Conservation (phyloP, 352 stramenopile species). For the Phytopythium cucurbitacearum region DNA sequence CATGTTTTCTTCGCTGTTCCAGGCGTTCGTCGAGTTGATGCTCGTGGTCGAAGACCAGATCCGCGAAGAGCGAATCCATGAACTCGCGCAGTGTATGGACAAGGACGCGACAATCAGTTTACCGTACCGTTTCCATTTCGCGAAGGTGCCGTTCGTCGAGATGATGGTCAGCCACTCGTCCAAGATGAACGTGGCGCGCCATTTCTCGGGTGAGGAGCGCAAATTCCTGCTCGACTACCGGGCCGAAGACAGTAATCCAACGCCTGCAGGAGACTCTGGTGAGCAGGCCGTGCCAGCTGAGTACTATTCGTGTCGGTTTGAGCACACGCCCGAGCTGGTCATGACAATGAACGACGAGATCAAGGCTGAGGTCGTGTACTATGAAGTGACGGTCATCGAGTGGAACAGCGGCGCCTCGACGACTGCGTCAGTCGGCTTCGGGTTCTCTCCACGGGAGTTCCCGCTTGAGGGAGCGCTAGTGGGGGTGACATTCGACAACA, state of each 20-base stretch:
- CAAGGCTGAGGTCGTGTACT: conserved; percentile 80
- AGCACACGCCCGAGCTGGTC: conserved; percentile 65
- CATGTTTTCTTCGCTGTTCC: conserved; percentile 69
- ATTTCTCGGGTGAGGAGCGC: conserved; percentile 71
- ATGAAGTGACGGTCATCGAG: conserved; percentile 72
- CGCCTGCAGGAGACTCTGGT: conserved; percentile 5
- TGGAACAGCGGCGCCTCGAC: conserved; percentile 18
- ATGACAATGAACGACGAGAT: conserved; percentile 65
- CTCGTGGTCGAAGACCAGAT: conserved; percentile 79
- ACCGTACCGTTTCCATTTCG: conserved; percentile 76
- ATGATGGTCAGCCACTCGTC: conserved; percentile 81
- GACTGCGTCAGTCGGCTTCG: conserved; percentile 39
- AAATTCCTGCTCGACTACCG: conserved; percentile 74
- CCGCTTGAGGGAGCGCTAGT: conserved; percentile 62
- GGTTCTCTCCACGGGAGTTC: conserved; percentile 65
- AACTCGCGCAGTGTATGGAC: conserved; percentile 49
- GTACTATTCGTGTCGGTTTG: conserved; percentile 77
- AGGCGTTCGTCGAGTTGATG: conserved; percentile 83
- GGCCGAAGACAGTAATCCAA: conserved; percentile 29
- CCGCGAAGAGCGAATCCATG: conserved; percentile 31
- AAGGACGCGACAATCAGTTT: conserved; percentile 55
- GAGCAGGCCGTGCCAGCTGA: conserved; percentile 15
- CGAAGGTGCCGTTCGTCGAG: conserved; percentile 52
- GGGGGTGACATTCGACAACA: conserved; percentile 22
- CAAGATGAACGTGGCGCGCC: conserved; percentile 68